phyloP scores from a whole-genome alignment of 768 basidiomycete species.

The Russula sp. region DNA sequence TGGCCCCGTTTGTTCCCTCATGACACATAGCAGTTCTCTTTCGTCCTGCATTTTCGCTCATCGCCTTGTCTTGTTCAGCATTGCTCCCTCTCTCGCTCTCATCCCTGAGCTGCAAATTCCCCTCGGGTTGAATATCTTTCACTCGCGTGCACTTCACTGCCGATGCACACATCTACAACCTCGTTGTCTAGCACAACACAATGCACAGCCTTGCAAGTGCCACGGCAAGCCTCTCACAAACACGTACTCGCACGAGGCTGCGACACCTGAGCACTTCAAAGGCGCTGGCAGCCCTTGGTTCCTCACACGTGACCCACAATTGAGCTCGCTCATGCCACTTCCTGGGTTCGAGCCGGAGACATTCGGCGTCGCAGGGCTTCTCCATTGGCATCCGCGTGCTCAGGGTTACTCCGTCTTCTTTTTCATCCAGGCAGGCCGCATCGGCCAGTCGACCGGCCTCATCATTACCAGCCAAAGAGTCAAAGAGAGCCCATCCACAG shows the following conservation, averaged over 20 bases:
- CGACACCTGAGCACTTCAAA: conserved; percentile 49
- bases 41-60: too few relatives aligned
- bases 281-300: too few relatives aligned
- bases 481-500: too few relatives aligned
- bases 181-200: conserved; percentile 53
- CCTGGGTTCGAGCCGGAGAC: not conserved
- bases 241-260: conserved; percentile 49
- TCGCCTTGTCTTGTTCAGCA: too few relatives aligned
- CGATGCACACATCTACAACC: conserved; percentile 32
- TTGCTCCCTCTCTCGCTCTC: conserved; percentile 32
- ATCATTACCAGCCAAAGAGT: too few relatives aligned
- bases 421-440: too few relatives aligned
- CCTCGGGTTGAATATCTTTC: too few relatives aligned
- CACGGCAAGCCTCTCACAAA: conserved; percentile 78
- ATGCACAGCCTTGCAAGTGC: conserved; percentile 69
- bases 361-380: conserved; percentile 15
- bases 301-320: conserved; percentile 23
- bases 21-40: too few relatives aligned
- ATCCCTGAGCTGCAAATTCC: too few relatives aligned
- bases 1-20: too few relatives aligned
- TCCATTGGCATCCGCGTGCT: conserved; percentile 40
- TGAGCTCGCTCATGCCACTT: not conserved
- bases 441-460: too few relatives aligned
- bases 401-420: conserved; percentile 29
- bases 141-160: too few relatives aligned